phyloP scores from a whole-genome alignment of 305 asterid species.

The Fraxinus greggii region DNA sequence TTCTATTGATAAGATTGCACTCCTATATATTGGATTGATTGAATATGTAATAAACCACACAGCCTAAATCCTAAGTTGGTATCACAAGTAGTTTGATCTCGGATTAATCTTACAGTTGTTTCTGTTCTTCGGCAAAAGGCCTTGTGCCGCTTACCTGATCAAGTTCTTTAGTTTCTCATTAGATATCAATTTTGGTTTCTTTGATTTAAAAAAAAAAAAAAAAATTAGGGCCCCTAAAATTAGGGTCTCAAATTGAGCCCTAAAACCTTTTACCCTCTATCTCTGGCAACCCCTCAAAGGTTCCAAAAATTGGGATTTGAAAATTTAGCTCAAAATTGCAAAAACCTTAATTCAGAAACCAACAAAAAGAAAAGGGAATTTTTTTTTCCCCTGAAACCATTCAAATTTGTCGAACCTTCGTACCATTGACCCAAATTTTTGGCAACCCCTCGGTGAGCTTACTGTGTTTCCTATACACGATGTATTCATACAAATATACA shows the following conservation, averaged over 20 bases:
- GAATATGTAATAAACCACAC: background rate
- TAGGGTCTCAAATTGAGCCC: background rate
- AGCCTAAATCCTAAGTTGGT: background rate
- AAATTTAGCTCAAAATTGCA: background rate
- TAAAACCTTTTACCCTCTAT: background rate
- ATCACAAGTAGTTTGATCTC: background rate
- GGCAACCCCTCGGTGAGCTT: background rate
- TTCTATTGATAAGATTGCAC: background rate
- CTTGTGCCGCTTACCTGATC: background rate
- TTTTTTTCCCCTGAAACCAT: background rate
- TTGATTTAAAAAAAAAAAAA: background rate
- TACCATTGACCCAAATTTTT: background rate
- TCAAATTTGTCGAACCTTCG: background rate
- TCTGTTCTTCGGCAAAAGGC: background rate
- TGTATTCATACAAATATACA: background rate
- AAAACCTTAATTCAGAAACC: background rate
- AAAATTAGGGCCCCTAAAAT: background rate
- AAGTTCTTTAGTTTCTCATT: background rate
- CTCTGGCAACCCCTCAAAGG: background rate
- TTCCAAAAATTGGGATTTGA: background rate
- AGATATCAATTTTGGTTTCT: background rate
- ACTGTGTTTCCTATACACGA: background rate
- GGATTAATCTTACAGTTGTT: background rate
- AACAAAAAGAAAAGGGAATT: background rate
- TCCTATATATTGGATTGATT: background rate